Evolutionary conservation across 2,329 filamentous ascomycete species (phyloP), one percentile per base, ranked within the genome.

Genomic region (Clonostachys solani): DNA sequence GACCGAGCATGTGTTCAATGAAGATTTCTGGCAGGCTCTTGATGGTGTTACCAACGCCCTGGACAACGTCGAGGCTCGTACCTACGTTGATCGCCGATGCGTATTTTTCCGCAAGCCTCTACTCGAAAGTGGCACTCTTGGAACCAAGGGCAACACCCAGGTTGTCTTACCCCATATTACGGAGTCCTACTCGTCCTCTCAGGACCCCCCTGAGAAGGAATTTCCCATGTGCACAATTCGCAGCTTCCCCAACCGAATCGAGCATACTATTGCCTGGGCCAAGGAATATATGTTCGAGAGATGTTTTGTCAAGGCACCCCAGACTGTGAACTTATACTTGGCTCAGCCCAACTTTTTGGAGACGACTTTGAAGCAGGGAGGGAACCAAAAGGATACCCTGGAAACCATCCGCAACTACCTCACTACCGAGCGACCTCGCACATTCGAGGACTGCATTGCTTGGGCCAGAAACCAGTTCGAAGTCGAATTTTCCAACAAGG

Each of bases 161-260:
- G 94, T 99, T 50, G 84, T 99, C 43, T 79, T 99, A 48, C 95
- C 94, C 12, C 81, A 83, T 57, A 73, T 96, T 53, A 97, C 94
- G 1, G 95, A 99, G 68, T 97, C 94, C 1, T 99, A 99, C 73
- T 96, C 94, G 1, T 78, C 75, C 5, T 97, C 94, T 17, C 92
- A 96, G 65, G 95, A 99, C 65, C 94, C 94, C 2, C 94, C 94
- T 0, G 95, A 99, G 77, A 91, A 96, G 73, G 95, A 94, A 1
- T 97, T 99, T 78, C 94, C 94, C 1, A 97, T 97, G 92, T 99
- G 94, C 68, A 97, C 94, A 6, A 79, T 99, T 52, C 84, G 89
- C 62, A 96, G 92, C 68, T 99, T 99, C 77, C 94, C 94, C 49
- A 99, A 99, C 77, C 87, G 87, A 60, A 99, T 99, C 59, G 92